Conservation (phyloP, 2,329 filamentous ascomycete species). For the Ceratocystis eucalypticola region DNA sequence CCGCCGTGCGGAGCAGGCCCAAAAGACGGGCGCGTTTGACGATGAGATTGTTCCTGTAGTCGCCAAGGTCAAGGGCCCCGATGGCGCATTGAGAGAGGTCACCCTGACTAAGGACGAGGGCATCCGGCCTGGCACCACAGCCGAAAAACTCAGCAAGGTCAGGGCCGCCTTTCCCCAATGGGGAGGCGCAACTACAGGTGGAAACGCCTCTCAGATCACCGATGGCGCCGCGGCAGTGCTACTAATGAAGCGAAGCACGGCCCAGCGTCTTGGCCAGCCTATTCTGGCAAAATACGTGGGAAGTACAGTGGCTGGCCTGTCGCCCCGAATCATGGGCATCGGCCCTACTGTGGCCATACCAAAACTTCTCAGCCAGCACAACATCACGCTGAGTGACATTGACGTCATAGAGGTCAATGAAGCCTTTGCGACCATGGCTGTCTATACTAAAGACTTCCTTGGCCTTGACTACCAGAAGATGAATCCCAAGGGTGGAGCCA, state of each 20-base stretch:
- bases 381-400: slow-evolving; percentile 64
- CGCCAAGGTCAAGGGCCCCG: slow-evolving; percentile 68
- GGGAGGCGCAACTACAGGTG: slow-evolving; percentile 74
- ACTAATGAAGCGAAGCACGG: slow-evolving; percentile 87
- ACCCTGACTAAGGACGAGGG: slow-evolving; percentile 80
- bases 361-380: slow-evolving; percentile 73
- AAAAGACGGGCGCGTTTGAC: slow-evolving; percentile 81
- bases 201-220: slow-evolving; percentile 89
- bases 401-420: slow-evolving; percentile 94
- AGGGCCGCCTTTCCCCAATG: slow-evolving; percentile 81
- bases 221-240: slow-evolving; percentile 83
- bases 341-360: slow-evolving; percentile 60
- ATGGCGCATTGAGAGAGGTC: slow-evolving; percentile 65
- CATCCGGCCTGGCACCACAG: slow-evolving; percentile 78
- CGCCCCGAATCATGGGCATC: slow-evolving; percentile 94
- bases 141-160: slow-evolving; percentile 69
- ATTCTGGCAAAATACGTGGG: slow-evolving; percentile 92
- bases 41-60: slow-evolving; percentile 88
- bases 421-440: slow-evolving; percentile 94
- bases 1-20: slow-evolving; percentile 71
- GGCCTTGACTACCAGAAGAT: slow-evolving; percentile 61
- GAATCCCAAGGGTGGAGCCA: slow-evolving; percentile 70
- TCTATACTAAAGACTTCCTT: slow-evolving; percentile 71
- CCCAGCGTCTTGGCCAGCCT: slow-evolving; percentile 73
- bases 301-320: slow-evolving; percentile 76